phyloP scores from a whole-genome alignment of 179 eudicot genomes.

The Amaranthus tricolor region DNA sequence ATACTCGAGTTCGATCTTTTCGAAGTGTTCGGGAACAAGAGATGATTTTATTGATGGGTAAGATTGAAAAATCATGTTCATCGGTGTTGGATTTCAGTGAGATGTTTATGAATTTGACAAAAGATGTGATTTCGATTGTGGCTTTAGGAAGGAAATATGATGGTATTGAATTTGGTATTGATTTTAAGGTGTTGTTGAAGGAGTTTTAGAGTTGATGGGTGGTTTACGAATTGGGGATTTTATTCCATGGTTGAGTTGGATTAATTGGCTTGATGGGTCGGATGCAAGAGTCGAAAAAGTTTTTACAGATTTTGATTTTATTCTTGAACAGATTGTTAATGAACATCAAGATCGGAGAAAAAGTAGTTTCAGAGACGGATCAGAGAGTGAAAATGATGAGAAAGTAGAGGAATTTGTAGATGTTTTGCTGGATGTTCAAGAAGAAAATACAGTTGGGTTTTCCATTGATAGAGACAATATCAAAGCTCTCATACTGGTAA shows the following conservation, averaged over 20 bases:
- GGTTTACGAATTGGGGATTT: conserved; percentile 34
- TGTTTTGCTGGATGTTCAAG: conserved; percentile 33
- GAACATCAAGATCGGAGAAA: conserved; percentile 23
- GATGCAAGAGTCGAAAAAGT: conserved; percentile 26
- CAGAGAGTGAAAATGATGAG: conserved; percentile 2
- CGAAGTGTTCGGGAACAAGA: conserved; percentile 36
- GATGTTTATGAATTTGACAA: conserved; percentile 28
- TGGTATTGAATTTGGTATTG: conserved; percentile 19
- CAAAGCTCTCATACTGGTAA: conserved; percentile 34
- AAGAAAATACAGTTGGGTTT: conserved; percentile 15
- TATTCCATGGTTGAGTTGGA: conserved; percentile 37
- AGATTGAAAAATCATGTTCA: conserved; percentile 10
- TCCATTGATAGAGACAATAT: conserved; percentile 30
- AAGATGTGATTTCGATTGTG: conserved; percentile 28
- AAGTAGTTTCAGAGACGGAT: background rate
- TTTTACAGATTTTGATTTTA: conserved; percentile 29
- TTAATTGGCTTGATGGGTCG: conserved; percentile 26
- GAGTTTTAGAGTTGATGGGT: conserved; percentile 36
- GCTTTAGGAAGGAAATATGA: conserved; percentile 47
- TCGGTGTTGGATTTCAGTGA: conserved; percentile 38
- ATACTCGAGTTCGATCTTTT: conserved; percentile 33
- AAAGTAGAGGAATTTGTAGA: conserved; percentile 33
- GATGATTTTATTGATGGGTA: conserved; percentile 29
- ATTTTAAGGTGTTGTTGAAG: conserved; percentile 18
- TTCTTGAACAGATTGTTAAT: conserved; percentile 30